phyloP scores from a whole-genome alignment of 441 rosid genomes.

The Populus hybrid region DNA sequence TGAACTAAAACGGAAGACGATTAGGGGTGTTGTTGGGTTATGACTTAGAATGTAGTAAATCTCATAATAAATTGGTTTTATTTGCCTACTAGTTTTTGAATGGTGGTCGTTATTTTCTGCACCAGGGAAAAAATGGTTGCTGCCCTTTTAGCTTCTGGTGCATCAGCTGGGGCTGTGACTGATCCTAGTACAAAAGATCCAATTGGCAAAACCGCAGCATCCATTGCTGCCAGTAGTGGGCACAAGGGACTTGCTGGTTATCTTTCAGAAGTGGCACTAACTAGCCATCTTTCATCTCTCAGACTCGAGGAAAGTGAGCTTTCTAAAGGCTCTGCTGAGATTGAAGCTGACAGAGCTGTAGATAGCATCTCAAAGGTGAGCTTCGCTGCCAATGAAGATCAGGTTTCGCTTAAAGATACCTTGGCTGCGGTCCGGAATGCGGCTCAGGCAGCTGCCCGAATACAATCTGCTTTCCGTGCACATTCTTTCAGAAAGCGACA shows the following conservation, averaged over 20 bases:
- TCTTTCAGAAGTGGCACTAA: constrained; percentile 85
- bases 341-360: constrained; percentile 67
- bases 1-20: not conserved
- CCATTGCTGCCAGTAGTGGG: constrained; percentile 68
- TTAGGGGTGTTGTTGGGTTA: not conserved
- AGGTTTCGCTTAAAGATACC: constrained; percentile 60
- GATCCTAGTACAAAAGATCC: constrained; percentile 83
- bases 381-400: constrained; percentile 47
- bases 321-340: constrained; percentile 65
- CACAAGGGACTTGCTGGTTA: constrained; percentile 96
- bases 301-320: constrained; percentile 72
- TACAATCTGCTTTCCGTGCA: constrained; percentile 92
- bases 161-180: constrained; percentile 93
- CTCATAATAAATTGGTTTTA: not conserved
- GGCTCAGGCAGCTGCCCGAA: constrained; percentile 89
- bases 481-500: constrained; percentile 82
- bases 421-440: constrained; percentile 84
- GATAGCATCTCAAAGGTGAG: constrained; percentile 42
- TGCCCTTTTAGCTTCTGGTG: constrained; percentile 83
- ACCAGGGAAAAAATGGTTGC: constrained; percentile 93
- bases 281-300: constrained; percentile 91
- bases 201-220: constrained; percentile 73
- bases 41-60: not conserved
- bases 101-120: constrained; percentile 11
- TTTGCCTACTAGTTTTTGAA: constrained; percentile 7